phyloP scores from a whole-genome alignment of 2,329 filamentous ascomycete species.

The Neonectria faginata region DNA sequence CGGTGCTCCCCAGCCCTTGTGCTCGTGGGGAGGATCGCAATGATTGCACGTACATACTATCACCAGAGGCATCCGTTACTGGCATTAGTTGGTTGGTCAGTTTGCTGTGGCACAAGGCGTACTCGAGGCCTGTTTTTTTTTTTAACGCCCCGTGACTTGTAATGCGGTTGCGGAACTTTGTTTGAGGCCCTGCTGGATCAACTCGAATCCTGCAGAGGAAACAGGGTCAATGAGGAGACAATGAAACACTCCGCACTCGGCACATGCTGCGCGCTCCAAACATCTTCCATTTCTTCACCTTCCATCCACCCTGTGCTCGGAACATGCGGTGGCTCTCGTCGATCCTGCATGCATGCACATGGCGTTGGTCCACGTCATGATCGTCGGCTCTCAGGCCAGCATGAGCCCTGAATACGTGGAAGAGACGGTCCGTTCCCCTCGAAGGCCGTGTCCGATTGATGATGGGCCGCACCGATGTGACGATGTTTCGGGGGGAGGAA shows the following conservation, averaged over 20 bases:
- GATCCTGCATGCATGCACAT: constrained; percentile 18
- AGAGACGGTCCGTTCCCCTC: not conserved
- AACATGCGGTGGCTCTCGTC: constrained; percentile 11
- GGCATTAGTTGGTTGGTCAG: not conserved
- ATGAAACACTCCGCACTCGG: too few relatives aligned
- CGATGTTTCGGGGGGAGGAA: not conserved
- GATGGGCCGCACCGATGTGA: constrained; percentile 3
- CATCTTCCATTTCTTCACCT: too few relatives aligned
- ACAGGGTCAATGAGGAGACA: too few relatives aligned
- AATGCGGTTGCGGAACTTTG: constrained; percentile 3
- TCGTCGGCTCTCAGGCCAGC: not conserved
- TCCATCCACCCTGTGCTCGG: not conserved
- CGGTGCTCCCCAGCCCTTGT: constrained; percentile 62
- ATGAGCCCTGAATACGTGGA: constrained; percentile 2
- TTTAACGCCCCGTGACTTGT: constrained; percentile 10
- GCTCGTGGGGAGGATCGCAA: constrained; percentile 67
- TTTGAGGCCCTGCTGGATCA: not conserved
- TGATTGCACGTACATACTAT: constrained; percentile 67
- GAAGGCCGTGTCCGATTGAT: constrained; percentile 12
- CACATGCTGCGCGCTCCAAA: too few relatives aligned
- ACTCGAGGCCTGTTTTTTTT: not conserved
- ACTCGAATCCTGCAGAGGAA: not conserved
- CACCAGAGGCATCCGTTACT: not conserved
- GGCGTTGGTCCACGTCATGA: constrained; percentile 25
- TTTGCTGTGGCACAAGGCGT: not conserved